Evolutionary conservation across 805 yeast species (phyloP), one percentile per base, ranked within the genome.

Genomic region (Metschnikowia sp.): DNA sequence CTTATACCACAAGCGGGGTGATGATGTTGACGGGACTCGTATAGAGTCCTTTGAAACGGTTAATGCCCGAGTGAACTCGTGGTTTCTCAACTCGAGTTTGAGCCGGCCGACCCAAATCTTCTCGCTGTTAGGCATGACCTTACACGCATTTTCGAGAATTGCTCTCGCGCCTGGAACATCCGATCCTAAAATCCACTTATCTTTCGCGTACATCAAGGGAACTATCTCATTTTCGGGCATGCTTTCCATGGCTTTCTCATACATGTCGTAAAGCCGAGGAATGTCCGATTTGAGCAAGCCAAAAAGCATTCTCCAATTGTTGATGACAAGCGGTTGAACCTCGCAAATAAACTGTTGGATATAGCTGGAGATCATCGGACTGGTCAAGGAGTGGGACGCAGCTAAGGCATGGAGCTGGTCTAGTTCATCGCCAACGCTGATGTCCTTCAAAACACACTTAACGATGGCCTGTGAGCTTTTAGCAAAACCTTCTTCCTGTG

Each of bases 31-130:
- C 8, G 49, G 37, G 4, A 37, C 26, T 7, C 40, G 18, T 10
- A 64, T 18, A 18, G 61, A 52, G n/a, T 39, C 42, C 1, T 67
- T 62, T 0, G 75, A 64, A 3, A 56, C 30, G 4, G 68, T 52
- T 0, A 85, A 84, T 4, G 48, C 48, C 15, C 33, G 36, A 9
- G 37, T 12, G 29, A 45, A 45, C 18, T 76, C 59, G 4, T 66
- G 63, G 6, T 70, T 64, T 19, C 72, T 72, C 13, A 69, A 66
- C 47, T 86, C 87, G 32, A 89, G 64, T 53, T 87, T 84, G 22
- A 85, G 70, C n/a, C 83, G 74, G 0, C 92, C 92, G 42, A 84
- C 67, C 88, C 89, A 84, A 9, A 88, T 60, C 22, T 76, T 79
- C 50, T 80, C 83, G 50, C 69, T 72, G 0, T 63, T 53, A 1